Base-by-base conservation (phyloP, 2,329 filamentous ascomycete genomes). In the Colletotrichum sp. region DNA sequence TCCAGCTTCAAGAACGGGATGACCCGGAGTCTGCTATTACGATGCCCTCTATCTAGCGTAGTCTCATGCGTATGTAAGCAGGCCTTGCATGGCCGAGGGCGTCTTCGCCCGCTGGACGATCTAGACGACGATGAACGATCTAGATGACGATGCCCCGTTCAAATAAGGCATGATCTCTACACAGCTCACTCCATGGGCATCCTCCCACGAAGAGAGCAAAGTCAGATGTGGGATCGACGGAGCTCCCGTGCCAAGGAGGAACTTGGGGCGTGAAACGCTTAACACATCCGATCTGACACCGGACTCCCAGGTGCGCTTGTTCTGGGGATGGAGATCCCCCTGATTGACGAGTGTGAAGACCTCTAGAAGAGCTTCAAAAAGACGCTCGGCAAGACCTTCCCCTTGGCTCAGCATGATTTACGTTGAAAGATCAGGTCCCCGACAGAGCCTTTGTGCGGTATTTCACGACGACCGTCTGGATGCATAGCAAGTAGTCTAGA, bases 401-500 rank as follows among this genome's bases (percentile, higher is more conserved):
- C 32, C 21, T 67, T 21, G 64, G 18, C 6, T 15, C 21, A 26
- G 26, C 16, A 44, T 68, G 32, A 55, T 63, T 21, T 63, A 36
- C 57, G 67, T 57, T 49, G 52, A 67, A 44, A 21, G 52, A 34
- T 44, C 15, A 13, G 39, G 24, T 63, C 64, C 18, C 59, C 49
- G 26, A 24, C n/a, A 21, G 44, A 71, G 21, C 57, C 28, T 30
- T 69, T 21, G 6, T 26, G 21, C 55, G 5, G 15, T 30, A 62
- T 32, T 44, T 49, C 59, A 75, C 68, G 28, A 72, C 18, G 28
- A 32, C 34, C 26, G 30, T 59, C 15, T 52, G 26, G 16, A 24
- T 28, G 21, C 52, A 30, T 52, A n/a, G 24, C 30, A 24, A 70
- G 28, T 65, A 15, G 30, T 64, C 49, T 76, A 98, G 81, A 99